Evolutionary conservation across 2,329 filamentous ascomycete species (phyloP).

Genomic region (Lojkania enalia): DNA sequence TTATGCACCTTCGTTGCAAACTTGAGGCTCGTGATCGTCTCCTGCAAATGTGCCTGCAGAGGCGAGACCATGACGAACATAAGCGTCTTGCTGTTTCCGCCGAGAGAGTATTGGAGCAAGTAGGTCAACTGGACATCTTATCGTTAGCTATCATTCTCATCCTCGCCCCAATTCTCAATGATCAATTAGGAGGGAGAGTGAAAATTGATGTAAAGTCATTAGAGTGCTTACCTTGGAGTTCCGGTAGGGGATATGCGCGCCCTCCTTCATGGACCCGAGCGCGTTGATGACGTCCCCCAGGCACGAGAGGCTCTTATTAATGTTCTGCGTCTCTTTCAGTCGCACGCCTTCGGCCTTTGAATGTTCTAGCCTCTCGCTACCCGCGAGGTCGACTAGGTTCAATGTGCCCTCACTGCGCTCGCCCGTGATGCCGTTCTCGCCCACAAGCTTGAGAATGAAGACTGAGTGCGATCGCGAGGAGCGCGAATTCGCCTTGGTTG

Average conservation of each 20-base stretch:
- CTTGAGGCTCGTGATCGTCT: constrained; percentile 91
- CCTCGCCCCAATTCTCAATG: too few species aligned
- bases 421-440: constrained; percentile 71
- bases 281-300: constrained; percentile 93
- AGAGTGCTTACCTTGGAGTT: constrained; percentile 77
- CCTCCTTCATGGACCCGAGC: constrained; percentile 78
- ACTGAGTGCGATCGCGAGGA: constrained; percentile 95
- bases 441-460: constrained; percentile 77
- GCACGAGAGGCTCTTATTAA: constrained; percentile 92
- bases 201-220: background rate
- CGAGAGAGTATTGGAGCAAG: constrained; percentile 89
- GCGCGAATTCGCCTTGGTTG: constrained; percentile 95
- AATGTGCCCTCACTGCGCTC: constrained; percentile 90
- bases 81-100: constrained; percentile 94
- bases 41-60: constrained; percentile 83
- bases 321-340: constrained; percentile 92
- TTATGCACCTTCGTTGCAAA: constrained; percentile 96
- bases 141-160: constrained; percentile 9
- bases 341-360: constrained; percentile 84
- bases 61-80: constrained; percentile 99
- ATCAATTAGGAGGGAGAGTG: too few species aligned
- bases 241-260: constrained; percentile 84
- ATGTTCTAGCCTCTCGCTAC: constrained; percentile 86
- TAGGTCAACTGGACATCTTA: constrained; percentile 71
- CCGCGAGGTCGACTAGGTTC: constrained; percentile 93